phyloP scores from a whole-genome alignment of 768 basidiomycete genomes.

The Boletus edulis region DNA sequence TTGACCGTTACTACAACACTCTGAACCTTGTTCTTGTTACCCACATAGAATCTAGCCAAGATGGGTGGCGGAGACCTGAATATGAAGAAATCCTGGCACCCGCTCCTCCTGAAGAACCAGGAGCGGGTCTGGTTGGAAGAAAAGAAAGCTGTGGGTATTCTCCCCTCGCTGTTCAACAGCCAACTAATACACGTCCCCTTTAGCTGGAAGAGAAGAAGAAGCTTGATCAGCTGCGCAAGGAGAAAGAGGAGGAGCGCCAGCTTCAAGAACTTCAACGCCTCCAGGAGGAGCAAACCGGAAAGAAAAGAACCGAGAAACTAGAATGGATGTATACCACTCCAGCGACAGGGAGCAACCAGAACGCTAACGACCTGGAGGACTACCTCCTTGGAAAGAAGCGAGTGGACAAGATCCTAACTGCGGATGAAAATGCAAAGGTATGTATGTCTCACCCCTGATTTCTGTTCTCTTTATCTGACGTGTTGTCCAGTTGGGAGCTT shows the following conservation, averaged over 20 bases:
- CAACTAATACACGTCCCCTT: constrained; percentile 12
- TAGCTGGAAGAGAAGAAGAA: constrained; percentile 99
- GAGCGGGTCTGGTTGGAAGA: constrained; percentile 99
- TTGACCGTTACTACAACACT: constrained; percentile 8
- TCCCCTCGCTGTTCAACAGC: background rate
- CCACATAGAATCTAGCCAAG: constrained; percentile 42
- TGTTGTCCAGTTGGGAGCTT: constrained; percentile 63
- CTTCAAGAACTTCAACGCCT: constrained; percentile 93
- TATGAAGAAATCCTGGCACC: constrained; percentile 99
- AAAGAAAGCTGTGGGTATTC: constrained; percentile 79
- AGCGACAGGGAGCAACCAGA: constrained; percentile 81
- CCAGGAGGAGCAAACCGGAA: constrained; percentile 94
- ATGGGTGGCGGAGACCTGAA: constrained; percentile 99
- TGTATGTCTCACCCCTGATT: constrained; percentile 33
- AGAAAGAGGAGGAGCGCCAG: constrained; percentile 96
- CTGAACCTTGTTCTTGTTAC: constrained; percentile 1
- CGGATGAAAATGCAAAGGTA: constrained; percentile 89
- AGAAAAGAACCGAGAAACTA: constrained; percentile 88
- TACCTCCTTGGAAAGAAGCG: constrained; percentile 97
- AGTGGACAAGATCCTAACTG: constrained; percentile 93
- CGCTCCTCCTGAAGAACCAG: constrained; percentile 97
- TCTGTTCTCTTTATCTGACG: constrained; percentile 1
- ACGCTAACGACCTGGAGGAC: constrained; percentile 91
- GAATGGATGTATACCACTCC: constrained; percentile 99
- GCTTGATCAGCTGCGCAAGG: constrained; percentile 93